Evolutionary conservation across 2,329 filamentous ascomycete species (phyloP).

Genomic region (Diaporthe destruens): DNA sequence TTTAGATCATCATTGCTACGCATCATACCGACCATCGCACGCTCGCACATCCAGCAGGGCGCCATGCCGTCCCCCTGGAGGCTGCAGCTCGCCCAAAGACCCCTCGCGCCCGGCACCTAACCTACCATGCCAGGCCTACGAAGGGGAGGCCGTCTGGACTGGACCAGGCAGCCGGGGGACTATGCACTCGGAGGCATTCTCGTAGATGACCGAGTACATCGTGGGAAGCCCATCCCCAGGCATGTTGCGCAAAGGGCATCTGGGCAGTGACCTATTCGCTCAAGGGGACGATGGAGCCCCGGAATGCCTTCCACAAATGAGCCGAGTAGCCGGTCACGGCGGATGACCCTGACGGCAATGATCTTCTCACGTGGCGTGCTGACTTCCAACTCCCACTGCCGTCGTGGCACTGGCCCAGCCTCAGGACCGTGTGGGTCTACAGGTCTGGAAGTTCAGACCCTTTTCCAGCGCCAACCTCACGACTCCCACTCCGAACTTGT

Average conservation of each 20-base stretch:
- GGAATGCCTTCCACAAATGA: slow-evolving; percentile 56
- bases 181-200: slow-evolving; percentile 75
- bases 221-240: slow-evolving; percentile 56
- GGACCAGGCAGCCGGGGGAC: slow-evolving; percentile 67
- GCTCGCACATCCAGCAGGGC: slow-evolving; percentile 69
- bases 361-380: slow-evolving; percentile 59
- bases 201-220: slow-evolving; percentile 73
- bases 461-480: slow-evolving; percentile 57
- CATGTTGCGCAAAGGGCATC: slow-evolving; percentile 50
- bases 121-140: too few relatives aligned
- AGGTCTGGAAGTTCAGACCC: slow-evolving; percentile 67
- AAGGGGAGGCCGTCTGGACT: slow-evolving; percentile 65
- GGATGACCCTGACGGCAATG: slow-evolving; percentile 57
- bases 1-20: slow-evolving; percentile 49
- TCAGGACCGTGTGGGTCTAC: slow-evolving; percentile 63
- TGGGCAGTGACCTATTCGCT: slow-evolving; percentile 64
- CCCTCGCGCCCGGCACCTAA: slow-evolving; percentile 57
- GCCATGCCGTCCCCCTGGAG: slow-evolving; percentile 79
- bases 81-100: slow-evolving; percentile 68
- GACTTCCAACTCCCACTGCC: slow-evolving; percentile 53
- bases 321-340: slow-evolving; percentile 68
- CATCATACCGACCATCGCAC: slow-evolving; percentile 69
- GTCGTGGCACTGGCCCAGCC: slow-evolving; percentile 41
- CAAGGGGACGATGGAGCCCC: slow-evolving; percentile 62
- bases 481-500: slow-evolving; percentile 56